A percentile compares a stretch with the other conserved stretches of the same genome.
Evolutionary conservation across 306 rosid species (phyloP).

Genomic region (Malus fusca): DNA sequence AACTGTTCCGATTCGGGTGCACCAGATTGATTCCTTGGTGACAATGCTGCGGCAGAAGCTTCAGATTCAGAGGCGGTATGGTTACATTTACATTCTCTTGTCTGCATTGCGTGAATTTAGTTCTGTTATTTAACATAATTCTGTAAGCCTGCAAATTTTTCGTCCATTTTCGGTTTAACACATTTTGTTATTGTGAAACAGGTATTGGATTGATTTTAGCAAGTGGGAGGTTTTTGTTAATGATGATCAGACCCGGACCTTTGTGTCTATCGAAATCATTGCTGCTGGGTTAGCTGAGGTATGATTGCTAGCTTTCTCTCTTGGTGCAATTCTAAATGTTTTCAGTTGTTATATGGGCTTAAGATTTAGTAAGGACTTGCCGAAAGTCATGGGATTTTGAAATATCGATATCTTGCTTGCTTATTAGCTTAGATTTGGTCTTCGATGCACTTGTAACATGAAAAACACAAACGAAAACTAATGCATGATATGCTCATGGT

Average conservation of each 20-base stretch:
- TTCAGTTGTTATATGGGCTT: not conserved
- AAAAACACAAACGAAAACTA: not conserved
- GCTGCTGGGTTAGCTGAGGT: slow-evolving; percentile 72
- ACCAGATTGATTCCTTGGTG: slow-evolving; percentile 78
- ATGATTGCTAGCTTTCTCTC: not conserved
- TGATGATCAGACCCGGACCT: slow-evolving; percentile 74
- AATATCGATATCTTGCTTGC: not conserved
- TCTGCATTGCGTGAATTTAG: not conserved
- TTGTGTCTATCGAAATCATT: slow-evolving; percentile 61
- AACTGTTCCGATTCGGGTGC: slow-evolving; percentile 49
- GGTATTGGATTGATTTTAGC: slow-evolving; percentile 68
- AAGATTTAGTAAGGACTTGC: not conserved
- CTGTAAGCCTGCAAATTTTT: not conserved
- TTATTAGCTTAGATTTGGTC: not conserved
- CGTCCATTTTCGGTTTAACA: not conserved
- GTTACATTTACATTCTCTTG: not conserved
- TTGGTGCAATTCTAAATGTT: not conserved
- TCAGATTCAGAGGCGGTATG: slow-evolving; percentile 58
- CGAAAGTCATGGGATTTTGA: not conserved
- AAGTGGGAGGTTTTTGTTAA: slow-evolving; percentile 81
- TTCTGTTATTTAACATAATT: slow-evolving; percentile 5
- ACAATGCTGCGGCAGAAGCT: slow-evolving; percentile 79
- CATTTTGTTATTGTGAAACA: slow-evolving; percentile 16
- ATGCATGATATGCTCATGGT: not conserved
- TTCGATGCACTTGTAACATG: not conserved